A percentile compares a stretch with the other conserved stretches of the same genome.
Conservation (phyloP, 139 green algal genomes). For the Coccomyxa sp. region DNA sequence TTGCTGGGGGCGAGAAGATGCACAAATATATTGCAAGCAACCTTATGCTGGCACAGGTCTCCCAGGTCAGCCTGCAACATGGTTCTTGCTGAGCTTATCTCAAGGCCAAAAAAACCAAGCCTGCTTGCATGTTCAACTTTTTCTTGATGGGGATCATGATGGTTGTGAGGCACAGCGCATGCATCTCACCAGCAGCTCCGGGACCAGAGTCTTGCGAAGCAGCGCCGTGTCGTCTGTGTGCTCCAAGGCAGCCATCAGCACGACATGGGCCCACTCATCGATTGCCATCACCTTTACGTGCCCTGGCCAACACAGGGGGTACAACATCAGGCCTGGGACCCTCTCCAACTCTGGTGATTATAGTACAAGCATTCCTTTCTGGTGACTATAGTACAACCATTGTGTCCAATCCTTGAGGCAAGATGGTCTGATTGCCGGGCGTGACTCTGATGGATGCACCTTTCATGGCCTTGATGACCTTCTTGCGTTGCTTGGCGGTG, state of each 20-base stretch:
- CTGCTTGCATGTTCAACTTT: neutral
- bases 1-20: slow-evolving; percentile 66
- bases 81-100: neutral
- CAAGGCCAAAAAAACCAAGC: neutral
- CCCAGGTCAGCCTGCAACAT: slow-evolving; percentile 49
- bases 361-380: neutral
- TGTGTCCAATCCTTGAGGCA: no score
- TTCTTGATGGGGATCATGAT: neutral
- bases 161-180: neutral
- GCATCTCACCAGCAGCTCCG: slow-evolving; percentile 53
- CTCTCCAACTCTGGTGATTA: no score
- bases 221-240: slow-evolving; percentile 83
- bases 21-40: slow-evolving; percentile 53
- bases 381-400: neutral
- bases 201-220: slow-evolving; percentile 63
- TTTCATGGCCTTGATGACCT: slow-evolving; percentile 74
- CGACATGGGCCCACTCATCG: slow-evolving; percentile 78
- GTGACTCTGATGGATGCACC: slow-evolving; percentile 14
- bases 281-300: slow-evolving; percentile 58
- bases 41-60: slow-evolving; percentile 42
- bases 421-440: no score
- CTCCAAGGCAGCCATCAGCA: slow-evolving; percentile 60
- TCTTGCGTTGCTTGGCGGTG: slow-evolving; percentile 74
- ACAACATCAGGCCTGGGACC: no score
- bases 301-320: slow-evolving; percentile 23